Evolutionary conservation across 1,284 basidiomycete genomes (phyloP), one percentile per base, ranked within the genome.

Genomic region (Tilletia caries): DNA sequence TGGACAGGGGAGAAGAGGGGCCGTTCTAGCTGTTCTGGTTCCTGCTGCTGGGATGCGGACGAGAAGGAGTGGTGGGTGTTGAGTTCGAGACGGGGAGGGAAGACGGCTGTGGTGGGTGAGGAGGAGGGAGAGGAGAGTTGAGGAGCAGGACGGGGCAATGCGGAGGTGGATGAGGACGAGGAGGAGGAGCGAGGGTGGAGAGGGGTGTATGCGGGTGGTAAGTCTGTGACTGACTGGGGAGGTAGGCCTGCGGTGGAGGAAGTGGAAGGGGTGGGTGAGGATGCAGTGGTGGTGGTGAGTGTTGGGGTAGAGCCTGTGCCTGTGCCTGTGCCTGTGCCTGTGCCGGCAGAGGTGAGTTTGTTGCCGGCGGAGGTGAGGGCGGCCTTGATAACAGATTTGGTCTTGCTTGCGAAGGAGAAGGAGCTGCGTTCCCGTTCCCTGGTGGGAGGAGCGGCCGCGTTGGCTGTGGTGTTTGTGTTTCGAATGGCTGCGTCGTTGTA

Each of bases 381-480:
- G 12, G 54, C 54, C 27, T 60, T 60, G 54, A 60, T 60, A 8
- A 32, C 54, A 25, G 20, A 23, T 25, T 60, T 60, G 25, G 54
- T 60, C 54, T 60, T 60, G 32, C 54, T 60, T 4, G 54, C 54
- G 29, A 60, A 33, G 10, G 54, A 60, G 27, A 60, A 60, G 25
- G 54, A 60, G 54, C 54, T 27, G 12, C 54, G 54, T 18, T 60
- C 54, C 37, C 37, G 37, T 1, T 41, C 48, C 48, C 20, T 20
- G 10, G 41, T 18, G 41, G 41, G 8, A 18, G 41, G 8, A 10
- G 41, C 41, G 41, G 8, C 10, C 10, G 41, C 18, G 18, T 8
- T 44, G 41, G 41, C 18, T 44, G 41, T 44, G 41, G 41, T 44
- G 41, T 8, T 44, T 44, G 41, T 44, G 41, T 8, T 18, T 44